These are phyloP conservation scores for Leccinum pellstonianum DNA, from an alignment of 768 basidiomycete species.

Conservation along the genomic window DNA sequence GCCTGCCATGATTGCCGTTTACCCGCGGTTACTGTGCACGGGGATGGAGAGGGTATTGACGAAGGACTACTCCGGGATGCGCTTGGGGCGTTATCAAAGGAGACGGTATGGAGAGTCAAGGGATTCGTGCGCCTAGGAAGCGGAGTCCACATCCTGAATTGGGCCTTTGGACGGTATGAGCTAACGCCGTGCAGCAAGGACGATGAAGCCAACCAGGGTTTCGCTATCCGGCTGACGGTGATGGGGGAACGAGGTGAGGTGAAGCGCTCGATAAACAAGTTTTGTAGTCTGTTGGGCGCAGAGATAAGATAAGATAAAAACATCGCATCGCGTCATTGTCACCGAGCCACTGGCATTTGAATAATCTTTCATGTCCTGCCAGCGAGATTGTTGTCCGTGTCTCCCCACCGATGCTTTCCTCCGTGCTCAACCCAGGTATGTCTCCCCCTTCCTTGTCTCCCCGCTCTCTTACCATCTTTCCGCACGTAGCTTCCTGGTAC, in stretches of 20 bases:
- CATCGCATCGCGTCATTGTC: slow-evolving; percentile 9
- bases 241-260: slow-evolving; percentile 93
- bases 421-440: slow-evolving; percentile 31
- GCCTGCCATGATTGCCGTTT: slow-evolving; percentile 5
- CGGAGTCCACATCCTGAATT: slow-evolving; percentile 69
- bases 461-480: slow-evolving; percentile 3
- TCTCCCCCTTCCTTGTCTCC: background rate
- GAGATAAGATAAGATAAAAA: slow-evolving; percentile 16
- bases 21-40: background rate
- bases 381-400: slow-evolving; percentile 11
- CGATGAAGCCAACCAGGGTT: slow-evolving; percentile 26
- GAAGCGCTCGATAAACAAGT: slow-evolving; percentile 49
- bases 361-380: slow-evolving; percentile 2
- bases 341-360: slow-evolving; percentile 1
- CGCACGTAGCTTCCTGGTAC: slow-evolving; percentile 51
- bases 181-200: slow-evolving; percentile 42
- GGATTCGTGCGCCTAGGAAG: slow-evolving; percentile 66
- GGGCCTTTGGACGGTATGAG: slow-evolving; percentile 90
- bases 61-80: slow-evolving; percentile 43
- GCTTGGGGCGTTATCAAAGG: slow-evolving; percentile 57
- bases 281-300: slow-evolving; percentile 49
- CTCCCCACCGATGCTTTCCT: slow-evolving; percentile 31
- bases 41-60: slow-evolving; percentile 18
- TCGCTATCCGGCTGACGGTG: slow-evolving; percentile 65
- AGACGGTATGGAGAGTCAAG: slow-evolving; percentile 79